Base-by-base conservation (phyloP, 306 rosid species). In the Alnus glutinosa region DNA sequence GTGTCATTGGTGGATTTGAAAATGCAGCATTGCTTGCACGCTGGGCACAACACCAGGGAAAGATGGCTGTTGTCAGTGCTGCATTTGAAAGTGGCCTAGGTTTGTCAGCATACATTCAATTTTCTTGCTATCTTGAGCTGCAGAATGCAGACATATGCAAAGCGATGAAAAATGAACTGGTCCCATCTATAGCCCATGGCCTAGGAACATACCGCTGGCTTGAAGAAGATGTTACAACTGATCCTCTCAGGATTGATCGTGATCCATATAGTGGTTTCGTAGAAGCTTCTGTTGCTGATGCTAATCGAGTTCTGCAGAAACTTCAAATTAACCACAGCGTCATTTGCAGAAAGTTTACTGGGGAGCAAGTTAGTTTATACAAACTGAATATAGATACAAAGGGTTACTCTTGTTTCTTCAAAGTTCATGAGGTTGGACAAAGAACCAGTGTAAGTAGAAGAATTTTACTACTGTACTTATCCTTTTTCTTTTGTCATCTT, bases 1-100 rank as follows among this genome's bases (percentile, higher is more conserved):
- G 97, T 78, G 91, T 92, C 63, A 86, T 95, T 83, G 98, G 97
- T 69, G 98, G 98, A 77, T 95, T 95, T 85, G 98, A 88, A 90
- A 91, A 88, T 82, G 89, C 98, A 19, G 91, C 89, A 75, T 74
- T 88, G 70, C 78, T 95, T 79, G 97, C 98, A 34, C 88, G 77
- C 64, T 95, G 98, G 98, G 98, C 98, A 3, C 94, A 95, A 70
- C 91, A 84, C 82, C 89, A 80, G 59, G 94, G 87, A 75, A 95
- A 95, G 91, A 86, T 90, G 89, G 96, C 95, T 78, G 97, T 95
- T 80, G 77, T 95, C 76, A 92, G 98, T 83, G 89, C 98, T 81
- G 85, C 95, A 55, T 92, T 89, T 88, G 98, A 95, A 89, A 95
- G 97, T 89, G 91, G 98, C 81, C 74, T 95, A 39, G 90, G 96